Evolutionary conservation across 148 eudicot genomes (phyloP).

Genomic region (Bassia scoparia): DNA sequence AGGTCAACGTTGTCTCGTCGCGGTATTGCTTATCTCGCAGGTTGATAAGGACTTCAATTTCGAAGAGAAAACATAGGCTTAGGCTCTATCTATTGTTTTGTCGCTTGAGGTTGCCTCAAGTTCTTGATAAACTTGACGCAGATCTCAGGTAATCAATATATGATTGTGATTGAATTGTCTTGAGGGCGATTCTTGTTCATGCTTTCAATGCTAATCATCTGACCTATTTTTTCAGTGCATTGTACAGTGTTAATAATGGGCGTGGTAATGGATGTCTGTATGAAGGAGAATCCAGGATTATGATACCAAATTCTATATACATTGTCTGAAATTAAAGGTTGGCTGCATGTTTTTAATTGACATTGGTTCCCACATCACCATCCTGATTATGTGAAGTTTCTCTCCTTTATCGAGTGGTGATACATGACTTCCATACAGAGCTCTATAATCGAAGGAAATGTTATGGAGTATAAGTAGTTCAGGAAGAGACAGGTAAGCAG

Average conservation of each 20-base stretch:
- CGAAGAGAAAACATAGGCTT: constrained; percentile 77
- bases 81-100: constrained; percentile 89
- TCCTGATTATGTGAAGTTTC: constrained; percentile 3
- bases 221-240: constrained; percentile 44
- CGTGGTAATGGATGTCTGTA: constrained; percentile 69
- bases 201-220: constrained; percentile 14
- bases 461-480: constrained; percentile 83
- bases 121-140: constrained; percentile 86
- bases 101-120: constrained; percentile 89
- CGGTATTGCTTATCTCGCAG: constrained; percentile 45
- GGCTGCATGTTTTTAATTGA: constrained; percentile 3
- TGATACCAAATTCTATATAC: constrained; percentile 6
- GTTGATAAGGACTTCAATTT: constrained; percentile 66
- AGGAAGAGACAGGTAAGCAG: constrained; percentile 75
- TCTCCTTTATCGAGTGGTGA: constrained; percentile 43
- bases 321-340: constrained; percentile 13
- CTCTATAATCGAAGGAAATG: constrained; percentile 48
- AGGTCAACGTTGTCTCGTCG: too few relatives aligned
- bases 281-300: constrained; percentile 97
- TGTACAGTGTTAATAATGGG: too few relatives aligned
- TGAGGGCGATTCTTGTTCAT: background rate
- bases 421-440: constrained; percentile 57
- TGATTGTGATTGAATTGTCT: constrained; percentile 15
- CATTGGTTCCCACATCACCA: constrained; percentile 14
- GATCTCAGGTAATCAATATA: constrained; percentile 55